Base-by-base conservation (phyloP, 1,284 basidiomycete genomes). In the Ustilago crameri region DNA sequence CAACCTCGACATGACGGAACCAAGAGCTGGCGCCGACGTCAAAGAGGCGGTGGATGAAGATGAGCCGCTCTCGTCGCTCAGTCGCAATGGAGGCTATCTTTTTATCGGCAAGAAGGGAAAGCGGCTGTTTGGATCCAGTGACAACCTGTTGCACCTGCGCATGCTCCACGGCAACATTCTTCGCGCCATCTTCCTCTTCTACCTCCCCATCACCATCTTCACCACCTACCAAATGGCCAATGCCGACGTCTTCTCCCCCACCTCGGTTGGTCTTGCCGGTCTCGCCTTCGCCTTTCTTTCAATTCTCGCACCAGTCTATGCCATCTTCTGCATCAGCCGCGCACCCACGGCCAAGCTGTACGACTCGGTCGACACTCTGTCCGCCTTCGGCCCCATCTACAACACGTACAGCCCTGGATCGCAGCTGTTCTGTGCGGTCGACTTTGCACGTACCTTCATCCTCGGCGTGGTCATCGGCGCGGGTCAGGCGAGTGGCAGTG, bases 381-480 rank as follows among this genome's bases (percentile, higher is more conserved):
- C 96, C n/a, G 88, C 91, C 1, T 87, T 94, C 12, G 95, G 95
- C 7, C 92, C 94, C n/a, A 86, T 97, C 51, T 98, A 98, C 85
- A 96, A 95, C 84, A 91, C 93, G 75, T 98, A 95, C 84, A 89
- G 92, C 22, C 92, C 93, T 65, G 92, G 92, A 30, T 93, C 91
- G 27, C 93, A 96, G 83, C 87, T 94, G 61, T 98, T 95, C 84
- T 90, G 91, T 4, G 88, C 87, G 48, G 86, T 95, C 44, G 87
- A 93, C 47, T 90, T 98, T 74, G 87, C 88, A 0, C 91, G 89
- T 56, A 95, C 93, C 77, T 84, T 98, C 22, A 87, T 90, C 10
- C 88, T 92, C 67, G 95, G 86, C 9, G 84, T 93, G 23, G 90
- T 90, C 3, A 90, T 97, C 61, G 95, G 95, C 7, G 93, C 89